Evolutionary conservation across 306 rosid species (phyloP).

Genomic region (Vigna nakashimae): DNA sequence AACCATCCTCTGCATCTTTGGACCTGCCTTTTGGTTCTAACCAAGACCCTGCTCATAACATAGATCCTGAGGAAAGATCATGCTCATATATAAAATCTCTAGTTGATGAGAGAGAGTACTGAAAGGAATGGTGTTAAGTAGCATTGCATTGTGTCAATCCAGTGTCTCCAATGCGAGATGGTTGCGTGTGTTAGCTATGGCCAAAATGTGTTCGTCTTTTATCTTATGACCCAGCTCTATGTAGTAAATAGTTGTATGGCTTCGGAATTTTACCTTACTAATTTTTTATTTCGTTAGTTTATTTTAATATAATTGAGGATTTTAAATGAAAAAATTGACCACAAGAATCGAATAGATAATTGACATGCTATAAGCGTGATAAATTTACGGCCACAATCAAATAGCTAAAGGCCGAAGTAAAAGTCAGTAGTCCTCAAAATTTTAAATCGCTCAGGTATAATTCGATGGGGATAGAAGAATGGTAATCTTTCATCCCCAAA

Average conservation of each 20-base stretch:
- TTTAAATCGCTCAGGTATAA: constrained; percentile 25
- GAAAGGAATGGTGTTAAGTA: constrained; percentile 12
- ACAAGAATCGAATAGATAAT: not conserved
- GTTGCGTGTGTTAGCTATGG: not conserved
- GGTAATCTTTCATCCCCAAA: constrained; percentile 18
- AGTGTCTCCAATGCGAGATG: not conserved
- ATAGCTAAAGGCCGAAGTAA: not conserved
- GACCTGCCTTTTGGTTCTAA: constrained; percentile 71
- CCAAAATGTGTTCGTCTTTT: not conserved
- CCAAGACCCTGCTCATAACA: constrained; percentile 66
- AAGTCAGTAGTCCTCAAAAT: constrained; percentile 23
- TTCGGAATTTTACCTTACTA: not conserved
- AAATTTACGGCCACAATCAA: constrained; percentile 20
- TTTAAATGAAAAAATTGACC: not conserved
- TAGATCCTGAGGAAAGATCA: constrained; percentile 74
- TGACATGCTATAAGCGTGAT: not conserved
- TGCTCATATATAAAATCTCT: constrained; percentile 72
- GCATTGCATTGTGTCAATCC: constrained; percentile 18
- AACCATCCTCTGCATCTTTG: constrained; percentile 62
- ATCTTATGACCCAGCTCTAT: not conserved
- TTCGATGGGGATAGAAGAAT: constrained; percentile 15
- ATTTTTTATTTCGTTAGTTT: not conserved
- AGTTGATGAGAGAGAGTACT: constrained; percentile 78
- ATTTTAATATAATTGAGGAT: not conserved
- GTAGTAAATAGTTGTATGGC: constrained; percentile 3